Conservation (phyloP, 805 yeast genomes). For the Clavispora phyllophila region DNA sequence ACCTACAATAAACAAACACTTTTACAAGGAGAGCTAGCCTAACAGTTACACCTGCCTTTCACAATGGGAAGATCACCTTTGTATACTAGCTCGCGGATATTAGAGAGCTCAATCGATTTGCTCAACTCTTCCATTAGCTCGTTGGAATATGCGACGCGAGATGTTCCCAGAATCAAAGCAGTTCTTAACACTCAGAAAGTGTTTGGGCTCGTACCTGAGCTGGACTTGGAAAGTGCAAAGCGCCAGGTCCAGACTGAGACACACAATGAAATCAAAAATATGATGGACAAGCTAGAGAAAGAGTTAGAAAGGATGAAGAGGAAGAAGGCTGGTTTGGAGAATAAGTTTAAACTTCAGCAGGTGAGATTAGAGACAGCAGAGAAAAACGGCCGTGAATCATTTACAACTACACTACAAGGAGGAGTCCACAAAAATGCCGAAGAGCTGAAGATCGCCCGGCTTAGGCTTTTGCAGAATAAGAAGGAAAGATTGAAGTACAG, state of each 20-base stretch:
- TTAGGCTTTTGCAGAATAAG: slow-evolving; percentile 38
- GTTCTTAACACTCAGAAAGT: slow-evolving; percentile 43
- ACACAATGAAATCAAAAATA: slow-evolving; percentile 36
- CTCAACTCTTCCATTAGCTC: slow-evolving; percentile 28
- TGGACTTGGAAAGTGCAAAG: slow-evolving; percentile 39
- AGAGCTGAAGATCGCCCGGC: slow-evolving; percentile 31
- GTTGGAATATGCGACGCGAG: slow-evolving; percentile 33
- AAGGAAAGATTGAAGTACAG: slow-evolving; percentile 41
- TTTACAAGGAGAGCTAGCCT: neutral
- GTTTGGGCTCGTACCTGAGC: slow-evolving; percentile 48
- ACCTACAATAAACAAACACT: neutral
- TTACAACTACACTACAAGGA: slow-evolving; percentile 6
- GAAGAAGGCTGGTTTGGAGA: slow-evolving; percentile 25
- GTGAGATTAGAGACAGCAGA: slow-evolving; percentile 28
- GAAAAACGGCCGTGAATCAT: slow-evolving; percentile 8
- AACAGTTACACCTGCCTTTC: neutral
- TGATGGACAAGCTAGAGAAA: slow-evolving; percentile 25
- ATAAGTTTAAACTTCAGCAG: slow-evolving; percentile 37
- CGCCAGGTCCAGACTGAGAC: slow-evolving; percentile 30
- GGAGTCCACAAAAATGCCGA: slow-evolving; percentile 21
- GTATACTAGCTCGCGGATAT: slow-evolving; percentile 6
- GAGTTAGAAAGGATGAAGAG: slow-evolving; percentile 31
- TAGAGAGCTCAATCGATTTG: slow-evolving; percentile 23
- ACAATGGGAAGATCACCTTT: slow-evolving; percentile 1
- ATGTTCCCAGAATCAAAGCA: slow-evolving; percentile 33